Evolutionary conservation across 148 eudicot genomes (phyloP).

Genomic region (Rhododendron mucronatum): DNA sequence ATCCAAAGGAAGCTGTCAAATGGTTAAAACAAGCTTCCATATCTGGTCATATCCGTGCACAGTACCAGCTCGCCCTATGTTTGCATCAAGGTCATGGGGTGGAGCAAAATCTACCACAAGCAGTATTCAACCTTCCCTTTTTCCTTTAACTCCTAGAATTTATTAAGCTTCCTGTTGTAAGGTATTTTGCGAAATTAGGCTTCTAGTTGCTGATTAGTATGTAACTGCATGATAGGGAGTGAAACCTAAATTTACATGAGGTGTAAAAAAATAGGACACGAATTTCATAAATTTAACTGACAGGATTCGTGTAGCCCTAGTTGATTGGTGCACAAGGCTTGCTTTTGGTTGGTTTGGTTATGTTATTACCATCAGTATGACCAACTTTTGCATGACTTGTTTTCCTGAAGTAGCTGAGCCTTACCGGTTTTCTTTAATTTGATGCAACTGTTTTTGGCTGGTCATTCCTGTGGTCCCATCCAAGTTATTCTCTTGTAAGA

Average conservation of each 20-base stretch:
- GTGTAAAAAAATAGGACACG: not conserved
- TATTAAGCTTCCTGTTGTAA: not conserved
- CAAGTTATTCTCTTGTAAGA: not conserved
- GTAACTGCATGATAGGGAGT: not conserved
- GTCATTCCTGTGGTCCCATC: not conserved
- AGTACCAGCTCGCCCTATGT: conserved; percentile 88
- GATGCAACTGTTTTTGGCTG: not conserved
- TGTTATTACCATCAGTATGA: not conserved
- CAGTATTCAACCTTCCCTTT: conserved; percentile 38
- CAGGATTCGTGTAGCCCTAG: not conserved
- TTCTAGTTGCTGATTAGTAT: conserved; percentile 4
- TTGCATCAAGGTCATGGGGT: conserved; percentile 71
- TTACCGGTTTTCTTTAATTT: not conserved
- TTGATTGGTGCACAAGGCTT: not conserved
- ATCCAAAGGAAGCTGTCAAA: conserved; percentile 55
- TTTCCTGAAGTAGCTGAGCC: not conserved
- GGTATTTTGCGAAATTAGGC: not conserved
- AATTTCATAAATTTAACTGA: not conserved
- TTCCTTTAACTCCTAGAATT: not conserved
- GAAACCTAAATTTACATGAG: not conserved
- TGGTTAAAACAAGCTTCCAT: conserved; percentile 62
- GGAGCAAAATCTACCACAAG: conserved; percentile 43
- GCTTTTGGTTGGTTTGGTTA: not conserved
- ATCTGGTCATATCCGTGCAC: conserved; percentile 83
- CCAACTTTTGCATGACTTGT: not conserved